Evolutionary conservation across 2,329 filamentous ascomycete genomes (phyloP), one percentile per base, ranked within the genome.

Genomic region (Ceratocystis destructans): DNA sequence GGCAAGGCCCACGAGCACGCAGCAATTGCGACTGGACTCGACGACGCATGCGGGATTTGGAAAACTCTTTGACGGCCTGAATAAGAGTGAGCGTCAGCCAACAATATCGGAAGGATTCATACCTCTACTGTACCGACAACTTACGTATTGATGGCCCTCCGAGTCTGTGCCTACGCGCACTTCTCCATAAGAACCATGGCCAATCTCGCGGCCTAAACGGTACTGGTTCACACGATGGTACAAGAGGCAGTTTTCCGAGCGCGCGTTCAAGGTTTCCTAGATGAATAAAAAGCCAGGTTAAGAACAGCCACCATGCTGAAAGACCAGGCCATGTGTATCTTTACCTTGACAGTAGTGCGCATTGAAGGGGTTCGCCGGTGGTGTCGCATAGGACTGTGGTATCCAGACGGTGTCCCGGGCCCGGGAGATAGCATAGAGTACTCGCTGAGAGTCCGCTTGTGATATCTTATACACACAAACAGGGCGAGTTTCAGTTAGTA

Each of bases 41-140:
- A 77, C 93, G 96, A 63, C 92, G 86, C 65, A 99, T 79, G 45
- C 92, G 86, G 1, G 89, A 85, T 74, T 99, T 99, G 68, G 93
- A 97, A 76, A 99, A 97, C 73, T 97, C 92, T 76, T 99, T 99
- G 73, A 97, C 85, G 67, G 94, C 93, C 92, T 96, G 73, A 22
- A 68, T 63, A 66, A 61, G 64, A 64, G 37, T 68, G 28, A 17
- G 31, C 8, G 55, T 59, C 28, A 59, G 55, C 33, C 31, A 33
- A 33, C n/a, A 15, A 7, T 7, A 37, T 5, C 25, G 55, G 31
- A 15, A 2, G 22, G 33, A 12, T 41, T 8, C 17, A 59, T 3
- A 6, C 1, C 12, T 37, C 17, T n/a, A 8, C 31, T 10, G 10
- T 72, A 2, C 10, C 37, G 37, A 41, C 37, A 15, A 41, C 87